Percentiles rank a stretch among this genome's conserved stretches.
Evolutionary conservation across 306 rosid genomes (phyloP).

Genomic region (Vigna trinervia): DNA sequence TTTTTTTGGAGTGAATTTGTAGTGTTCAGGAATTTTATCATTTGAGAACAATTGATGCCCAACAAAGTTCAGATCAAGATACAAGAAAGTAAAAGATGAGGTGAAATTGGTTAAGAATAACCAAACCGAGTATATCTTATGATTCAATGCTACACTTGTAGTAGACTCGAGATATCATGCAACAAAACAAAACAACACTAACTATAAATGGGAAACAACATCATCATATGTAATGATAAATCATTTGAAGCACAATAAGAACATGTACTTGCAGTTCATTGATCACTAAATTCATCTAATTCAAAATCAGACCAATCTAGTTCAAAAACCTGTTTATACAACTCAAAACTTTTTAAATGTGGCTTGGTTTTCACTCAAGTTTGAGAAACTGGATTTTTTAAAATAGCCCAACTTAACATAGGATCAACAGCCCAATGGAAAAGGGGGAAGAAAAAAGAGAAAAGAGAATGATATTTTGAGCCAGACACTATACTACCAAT

Average conservation of each 20-base stretch:
- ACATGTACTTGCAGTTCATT: not conserved
- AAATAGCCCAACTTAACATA: not conserved
- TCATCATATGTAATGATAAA: not conserved
- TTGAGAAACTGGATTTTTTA: not conserved
- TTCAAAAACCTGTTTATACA: not conserved
- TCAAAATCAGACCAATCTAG: not conserved
- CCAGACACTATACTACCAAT: not conserved
- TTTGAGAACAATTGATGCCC: not conserved
- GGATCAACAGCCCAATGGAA: not conserved
- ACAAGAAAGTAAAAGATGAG: not conserved
- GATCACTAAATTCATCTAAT: not conserved
- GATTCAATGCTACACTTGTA: not conserved
- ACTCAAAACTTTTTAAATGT: not conserved
- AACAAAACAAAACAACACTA: not conserved
- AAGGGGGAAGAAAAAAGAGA: not conserved
- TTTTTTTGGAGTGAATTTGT: too few species aligned
- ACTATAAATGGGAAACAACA: too few species aligned
- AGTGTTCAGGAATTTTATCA: not conserved
- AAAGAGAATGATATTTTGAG: not conserved
- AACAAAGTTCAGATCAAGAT: not conserved
- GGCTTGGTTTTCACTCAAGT: not conserved
- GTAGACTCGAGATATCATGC: too few species aligned
- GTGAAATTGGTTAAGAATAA: too few species aligned
- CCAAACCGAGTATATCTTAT: too few species aligned
- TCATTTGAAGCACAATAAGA: not conserved